Evolutionary conservation across 2,329 filamentous ascomycete genomes (phyloP).

Genomic region (Chrysoporthe cubensis): DNA sequence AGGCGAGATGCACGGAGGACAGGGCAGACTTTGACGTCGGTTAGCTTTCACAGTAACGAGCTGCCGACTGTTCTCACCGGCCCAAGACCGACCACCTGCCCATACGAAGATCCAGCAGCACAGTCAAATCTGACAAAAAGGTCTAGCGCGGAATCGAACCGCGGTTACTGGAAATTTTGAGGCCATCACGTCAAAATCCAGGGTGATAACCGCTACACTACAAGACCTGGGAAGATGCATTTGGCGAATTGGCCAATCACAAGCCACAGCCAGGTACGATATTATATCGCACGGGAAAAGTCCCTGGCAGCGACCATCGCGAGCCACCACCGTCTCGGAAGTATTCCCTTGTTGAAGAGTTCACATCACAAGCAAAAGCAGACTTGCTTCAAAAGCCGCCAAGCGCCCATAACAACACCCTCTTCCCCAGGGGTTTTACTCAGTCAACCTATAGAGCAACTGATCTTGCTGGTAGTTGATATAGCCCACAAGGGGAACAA

Average conservation of each 20-base stretch:
- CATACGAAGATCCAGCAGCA: background rate
- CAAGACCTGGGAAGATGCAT: background rate
- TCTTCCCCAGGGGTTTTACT: too few relatives aligned
- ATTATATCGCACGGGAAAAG: too few relatives aligned
- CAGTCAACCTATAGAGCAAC: too few relatives aligned
- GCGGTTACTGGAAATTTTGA: conserved; percentile 4
- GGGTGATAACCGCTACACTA: conserved; percentile 21
- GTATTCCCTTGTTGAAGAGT: too few relatives aligned
- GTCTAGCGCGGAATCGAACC: conserved; percentile 11
- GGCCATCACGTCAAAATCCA: conserved; percentile 4
- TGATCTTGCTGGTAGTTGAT: too few relatives aligned
- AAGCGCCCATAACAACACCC: too few relatives aligned
- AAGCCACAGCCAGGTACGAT: background rate
- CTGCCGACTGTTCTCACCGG: background rate
- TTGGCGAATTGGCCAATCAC: background rate
- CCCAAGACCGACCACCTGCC: background rate
- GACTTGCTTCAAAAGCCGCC: too few relatives aligned
- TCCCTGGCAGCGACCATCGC: too few relatives aligned
- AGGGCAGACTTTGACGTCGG: background rate
- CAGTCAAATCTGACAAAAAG: background rate
- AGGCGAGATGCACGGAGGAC: background rate
- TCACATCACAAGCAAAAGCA: too few relatives aligned
- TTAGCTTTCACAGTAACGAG: background rate
- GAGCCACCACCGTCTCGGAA: too few relatives aligned
- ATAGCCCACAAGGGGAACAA: too few relatives aligned